phyloP scores from a whole-genome alignment of 2,329 filamentous ascomycete species.

The Leptographium flavum region DNA sequence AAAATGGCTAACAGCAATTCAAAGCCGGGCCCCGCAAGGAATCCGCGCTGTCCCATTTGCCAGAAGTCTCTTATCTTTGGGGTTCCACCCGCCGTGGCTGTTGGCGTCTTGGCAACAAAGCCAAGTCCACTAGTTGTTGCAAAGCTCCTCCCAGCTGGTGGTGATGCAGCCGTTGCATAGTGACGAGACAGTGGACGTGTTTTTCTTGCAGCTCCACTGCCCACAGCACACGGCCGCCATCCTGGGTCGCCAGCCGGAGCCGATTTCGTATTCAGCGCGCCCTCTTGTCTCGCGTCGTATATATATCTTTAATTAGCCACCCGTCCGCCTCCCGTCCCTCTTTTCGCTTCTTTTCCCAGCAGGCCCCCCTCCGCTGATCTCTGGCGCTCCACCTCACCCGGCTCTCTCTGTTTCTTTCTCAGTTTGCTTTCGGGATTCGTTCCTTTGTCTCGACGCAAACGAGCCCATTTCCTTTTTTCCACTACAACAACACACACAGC shows the following conservation, averaged over 20 bases:
- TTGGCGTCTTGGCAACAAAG: conserved; percentile 9
- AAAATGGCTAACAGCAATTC: background rate
- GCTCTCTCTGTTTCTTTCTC: background rate
- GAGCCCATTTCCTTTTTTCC: background rate
- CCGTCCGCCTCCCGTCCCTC: background rate
- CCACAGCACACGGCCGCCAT: background rate
- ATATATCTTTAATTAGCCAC: conserved; percentile 2
- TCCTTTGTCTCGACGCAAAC: background rate
- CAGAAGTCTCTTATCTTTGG: conserved; percentile 8
- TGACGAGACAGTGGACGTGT: background rate
- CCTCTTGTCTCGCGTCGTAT: background rate
- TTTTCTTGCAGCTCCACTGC: background rate
- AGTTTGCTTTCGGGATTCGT: background rate
- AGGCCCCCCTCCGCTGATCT: background rate
- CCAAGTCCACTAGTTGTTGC: conserved; percentile 2
- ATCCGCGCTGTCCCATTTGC: conserved; percentile 9
- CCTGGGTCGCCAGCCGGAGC: background rate
- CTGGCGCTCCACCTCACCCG: background rate
- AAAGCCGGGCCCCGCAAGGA: background rate
- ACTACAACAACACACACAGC: background rate
- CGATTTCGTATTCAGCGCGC: background rate
- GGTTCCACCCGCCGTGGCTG: conserved; percentile 7
- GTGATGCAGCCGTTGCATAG: background rate
- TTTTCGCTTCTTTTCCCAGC: background rate
- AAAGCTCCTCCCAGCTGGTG: background rate